Conservation (phyloP, 352 stramenopile species). For the Blastocystis sp. region DNA sequence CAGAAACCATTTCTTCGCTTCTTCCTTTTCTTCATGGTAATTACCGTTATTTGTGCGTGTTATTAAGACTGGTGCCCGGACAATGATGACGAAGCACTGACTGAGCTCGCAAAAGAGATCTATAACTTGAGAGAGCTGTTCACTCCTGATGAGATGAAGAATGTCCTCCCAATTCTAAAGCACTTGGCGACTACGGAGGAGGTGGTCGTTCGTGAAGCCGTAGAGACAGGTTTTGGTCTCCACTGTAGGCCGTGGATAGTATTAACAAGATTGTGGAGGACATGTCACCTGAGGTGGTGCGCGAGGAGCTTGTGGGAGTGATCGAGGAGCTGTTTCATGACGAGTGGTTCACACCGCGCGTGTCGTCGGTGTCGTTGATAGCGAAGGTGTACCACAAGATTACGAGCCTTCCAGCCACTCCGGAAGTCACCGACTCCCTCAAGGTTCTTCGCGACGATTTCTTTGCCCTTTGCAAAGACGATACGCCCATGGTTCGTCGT, state of each 20-base stretch:
- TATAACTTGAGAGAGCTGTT: conserved; percentile 41
- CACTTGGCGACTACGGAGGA: conserved; percentile 42
- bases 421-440: background rate
- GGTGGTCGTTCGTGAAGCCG: conserved; percentile 36
- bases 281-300: conserved; percentile 33
- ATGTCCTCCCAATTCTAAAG: conserved; percentile 52
- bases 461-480: conserved; percentile 39
- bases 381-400: conserved; percentile 32
- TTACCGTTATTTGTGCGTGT: background rate
- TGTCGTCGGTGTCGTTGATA: conserved; percentile 47
- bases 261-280: conserved; percentile 57
- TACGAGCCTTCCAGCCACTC: background rate
- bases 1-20: conserved; percentile 38
- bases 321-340: conserved; percentile 52
- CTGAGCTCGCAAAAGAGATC: conserved; percentile 44
- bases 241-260: conserved; percentile 30
- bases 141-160: conserved; percentile 49
- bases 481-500: conserved; percentile 50
- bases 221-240: background rate
- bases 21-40: conserved; percentile 46
- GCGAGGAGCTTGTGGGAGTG: conserved; percentile 18
- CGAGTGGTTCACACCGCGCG: conserved; percentile 53
- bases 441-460: conserved; percentile 25
- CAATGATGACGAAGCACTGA: conserved; percentile 55
- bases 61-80: conserved; percentile 51